These are phyloP conservation scores for Aspergillus mulundensis DNA, from an alignment of 495 filamentous ascomycete species.

Conservation along the genomic window DNA sequence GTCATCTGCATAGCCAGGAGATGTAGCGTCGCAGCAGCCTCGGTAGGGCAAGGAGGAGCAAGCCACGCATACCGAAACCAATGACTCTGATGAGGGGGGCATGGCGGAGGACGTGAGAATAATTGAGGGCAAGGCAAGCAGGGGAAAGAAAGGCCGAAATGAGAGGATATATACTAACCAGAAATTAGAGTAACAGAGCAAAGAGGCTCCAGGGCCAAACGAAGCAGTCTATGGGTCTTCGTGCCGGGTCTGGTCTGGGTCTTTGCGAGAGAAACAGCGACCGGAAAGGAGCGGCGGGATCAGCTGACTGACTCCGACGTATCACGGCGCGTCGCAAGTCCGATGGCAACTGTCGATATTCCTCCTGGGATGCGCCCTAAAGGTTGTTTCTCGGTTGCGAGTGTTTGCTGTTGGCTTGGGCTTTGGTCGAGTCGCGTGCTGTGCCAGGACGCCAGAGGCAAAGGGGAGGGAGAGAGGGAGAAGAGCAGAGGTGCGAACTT, in stretches of 20 bases:
- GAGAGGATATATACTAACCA: conserved; percentile 18
- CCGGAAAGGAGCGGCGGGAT: conserved; percentile 19
- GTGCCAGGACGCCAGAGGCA: conserved; percentile 1
- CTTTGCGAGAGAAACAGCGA: conserved; percentile 10
- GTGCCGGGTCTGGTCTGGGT: conserved; percentile 19
- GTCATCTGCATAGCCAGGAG: not conserved
- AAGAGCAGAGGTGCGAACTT: not conserved
- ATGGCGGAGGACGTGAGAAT: conserved; percentile 4
- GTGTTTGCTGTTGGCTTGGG: not conserved
- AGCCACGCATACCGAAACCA: conserved; percentile 5
- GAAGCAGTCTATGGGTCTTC: conserved; percentile 23
- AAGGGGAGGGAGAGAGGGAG: conserved; percentile 2
- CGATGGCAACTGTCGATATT: not conserved
- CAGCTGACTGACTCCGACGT: conserved; percentile 22
- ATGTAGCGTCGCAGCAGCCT: not conserved
- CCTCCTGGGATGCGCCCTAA: not conserved
- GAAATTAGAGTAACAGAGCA: conserved; percentile 16
- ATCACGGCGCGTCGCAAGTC: conserved; percentile 9
- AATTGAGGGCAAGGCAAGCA: not conserved
- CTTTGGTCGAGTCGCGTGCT: conserved; percentile 2
- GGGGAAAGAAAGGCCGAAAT: not conserved
- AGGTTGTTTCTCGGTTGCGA: not conserved
- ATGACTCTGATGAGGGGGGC: conserved; percentile 7
- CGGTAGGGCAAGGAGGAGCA: not conserved
- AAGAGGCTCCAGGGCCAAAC: conserved; percentile 14